Evolutionary conservation across 169 alveolate genomes (phyloP), one percentile per base, ranked within the genome.

Genomic region (Babesia divergens): DNA sequence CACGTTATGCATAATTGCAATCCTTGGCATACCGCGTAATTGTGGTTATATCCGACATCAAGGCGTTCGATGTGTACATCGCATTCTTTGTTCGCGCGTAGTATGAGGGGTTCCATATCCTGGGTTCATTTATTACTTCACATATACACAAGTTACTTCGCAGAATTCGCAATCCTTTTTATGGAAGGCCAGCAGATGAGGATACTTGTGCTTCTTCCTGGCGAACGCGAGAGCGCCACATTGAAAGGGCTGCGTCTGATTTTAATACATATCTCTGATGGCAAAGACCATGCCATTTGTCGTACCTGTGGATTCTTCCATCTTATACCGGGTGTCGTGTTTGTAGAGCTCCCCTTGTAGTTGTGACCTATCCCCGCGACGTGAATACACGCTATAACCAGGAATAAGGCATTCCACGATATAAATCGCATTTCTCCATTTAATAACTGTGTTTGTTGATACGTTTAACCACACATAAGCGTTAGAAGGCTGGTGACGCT

Each of bases 131-230:
- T 52, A 42, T 51, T 44, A 65, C 51, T 50, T 62, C 50, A 65
- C 31, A 47, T 59, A 59, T 26, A 49, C 32, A 40, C n/a, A n/a
- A 68, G 58, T 44, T 37, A 86, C 89, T 50, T 83, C 65, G 64
- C 91, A 88, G 49, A 74, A 88, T 53, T 83, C 90, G 65, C 91
- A 88, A 24, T 77, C 87, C 24, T 83, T 65, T 38, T 70, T 81
- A 66, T 79, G 91, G 55, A 88, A 88, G 53, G 89, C 87, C 65
- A 88, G 59, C 32, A 87, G 79, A 51, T 87, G 74, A 8, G 92
- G 92, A 56, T 71, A 65, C 50, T 67, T 82, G 67, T 68, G 71
- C 84, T 65, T 55, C 49, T 71, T 65, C 51, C 82, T 22, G 9
- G 64, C 35, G 58, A 34, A 67, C 44, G 74, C 77, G 47, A 70